Base-by-base conservation (phyloP, 129 eudicot genomes). In the Artemisia tridentata region DNA sequence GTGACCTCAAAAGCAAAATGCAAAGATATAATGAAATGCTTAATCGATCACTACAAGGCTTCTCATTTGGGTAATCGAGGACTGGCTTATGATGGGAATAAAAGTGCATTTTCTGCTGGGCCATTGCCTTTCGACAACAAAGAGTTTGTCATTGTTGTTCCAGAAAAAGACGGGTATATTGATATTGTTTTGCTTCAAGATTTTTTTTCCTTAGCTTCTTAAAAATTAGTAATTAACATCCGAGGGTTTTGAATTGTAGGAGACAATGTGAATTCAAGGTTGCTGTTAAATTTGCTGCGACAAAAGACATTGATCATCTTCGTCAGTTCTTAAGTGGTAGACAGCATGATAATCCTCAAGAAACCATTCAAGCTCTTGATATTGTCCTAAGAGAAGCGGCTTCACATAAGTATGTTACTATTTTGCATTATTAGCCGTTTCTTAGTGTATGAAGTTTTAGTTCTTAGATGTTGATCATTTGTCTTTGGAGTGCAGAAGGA, bases 81-180 rank as follows among this genome's bases (percentile, higher is more conserved):
- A 49, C 73, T 89, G 4, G 96, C 96, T 2, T 88, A 88, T 57
- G 97, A 91, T 57, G 97, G 97, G 1, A 78, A 84, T 1, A 91
- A 91, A 55, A 84, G 88, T 66, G 86, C 75, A 4, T 91, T 80
- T 62, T 54, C 89, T 17, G 95, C 91, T 5, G 91, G 91, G 4
- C 43, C 83, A 0, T 61, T 91, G 61, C 96, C 98, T 0, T 88
- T 91, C 20, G 48, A 63, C 0, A 80, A 91, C 0, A 84, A 80
- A 68, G 98, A 91, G 0, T 88, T 91, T 73, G 81, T 71, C 15
- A 73, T 91, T 46, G 65, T 55, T 50, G 38, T 88, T n/a, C 76
- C 48, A 15, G 82, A 77, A 2, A 61, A 23, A 1, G 82, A 83
- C 59, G 80, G 78, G 79, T 65, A 55, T 16, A 56, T 23, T 21